These are phyloP conservation scores for Selaginella tamariscina DNA, from an alignment of 75 land plant species.

Conservation along the genomic window DNA sequence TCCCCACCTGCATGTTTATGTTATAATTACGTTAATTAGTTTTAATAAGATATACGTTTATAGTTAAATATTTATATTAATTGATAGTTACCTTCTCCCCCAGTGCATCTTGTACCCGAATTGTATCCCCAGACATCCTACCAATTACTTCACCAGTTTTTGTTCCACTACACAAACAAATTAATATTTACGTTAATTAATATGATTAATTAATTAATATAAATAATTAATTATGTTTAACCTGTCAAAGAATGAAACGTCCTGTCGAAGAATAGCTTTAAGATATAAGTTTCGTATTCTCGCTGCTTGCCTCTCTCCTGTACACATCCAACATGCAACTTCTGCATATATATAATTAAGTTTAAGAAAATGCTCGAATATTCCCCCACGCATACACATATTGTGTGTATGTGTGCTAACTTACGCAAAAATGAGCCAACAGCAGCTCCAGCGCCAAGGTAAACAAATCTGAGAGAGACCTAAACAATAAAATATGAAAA, in stretches of 20 bases:
- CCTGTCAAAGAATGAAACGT: slow-evolving; percentile 67
- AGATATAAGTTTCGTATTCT: slow-evolving; percentile 58
- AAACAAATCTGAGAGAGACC: slow-evolving; percentile 62
- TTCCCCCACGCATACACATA: slow-evolving; percentile 8
- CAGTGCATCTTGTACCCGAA: slow-evolving; percentile 81
- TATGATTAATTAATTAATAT: too few relatives aligned
- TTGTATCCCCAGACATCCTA: slow-evolving; percentile 85
- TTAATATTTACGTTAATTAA: too few relatives aligned
- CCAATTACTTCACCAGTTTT: slow-evolving; percentile 79
- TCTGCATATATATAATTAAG: slow-evolving; percentile 26
- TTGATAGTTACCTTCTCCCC: slow-evolving; percentile 63
- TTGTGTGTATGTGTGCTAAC: too few relatives aligned
- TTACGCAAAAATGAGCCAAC: slow-evolving; percentile 64
- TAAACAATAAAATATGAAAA: slow-evolving; percentile 13
- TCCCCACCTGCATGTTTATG: slow-evolving; percentile 12
- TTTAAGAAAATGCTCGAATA: neutral
- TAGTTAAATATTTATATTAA: too few relatives aligned
- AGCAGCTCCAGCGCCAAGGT: slow-evolving; percentile 44
- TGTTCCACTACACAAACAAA: too few relatives aligned
- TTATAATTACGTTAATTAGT: neutral
- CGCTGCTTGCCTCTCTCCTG: slow-evolving; percentile 86
- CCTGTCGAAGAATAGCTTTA: slow-evolving; percentile 71
- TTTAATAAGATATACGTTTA: neutral
- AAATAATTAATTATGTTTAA: too few relatives aligned
- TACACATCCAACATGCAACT: slow-evolving; percentile 66